A percentile compares a stretch with the other conserved stretches of the same genome.
These are phyloP conservation scores for Biscutella auriculata DNA, from an alignment of 441 rosid genomes.

Conservation along the genomic window DNA sequence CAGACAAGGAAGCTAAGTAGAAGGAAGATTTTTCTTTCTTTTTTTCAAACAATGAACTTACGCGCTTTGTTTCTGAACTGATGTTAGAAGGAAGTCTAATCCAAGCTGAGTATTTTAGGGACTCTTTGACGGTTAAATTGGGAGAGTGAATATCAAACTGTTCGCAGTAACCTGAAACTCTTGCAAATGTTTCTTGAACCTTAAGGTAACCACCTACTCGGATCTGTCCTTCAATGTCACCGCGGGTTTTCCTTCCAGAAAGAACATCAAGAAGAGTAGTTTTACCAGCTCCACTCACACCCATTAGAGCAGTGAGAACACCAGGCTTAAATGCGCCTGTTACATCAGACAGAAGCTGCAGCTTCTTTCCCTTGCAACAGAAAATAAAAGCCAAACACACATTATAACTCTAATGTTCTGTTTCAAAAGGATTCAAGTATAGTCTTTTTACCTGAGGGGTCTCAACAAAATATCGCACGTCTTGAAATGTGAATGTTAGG, in stretches of 20 bases:
- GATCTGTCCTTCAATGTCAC: conserved; percentile 38
- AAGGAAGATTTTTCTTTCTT: no score
- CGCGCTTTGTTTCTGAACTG: conserved; percentile 19
- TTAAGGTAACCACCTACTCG: conserved; percentile 48
- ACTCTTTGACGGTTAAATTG: conserved; percentile 41
- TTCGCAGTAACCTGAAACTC: conserved; percentile 57
- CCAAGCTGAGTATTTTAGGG: conserved; percentile 48
- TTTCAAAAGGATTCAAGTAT: background rate
- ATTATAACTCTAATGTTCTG: background rate
- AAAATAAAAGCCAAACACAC: background rate
- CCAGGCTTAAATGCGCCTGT: conserved; percentile 79
- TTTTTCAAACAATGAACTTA: conserved; percentile 13
- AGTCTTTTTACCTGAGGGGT: conserved; percentile 23
- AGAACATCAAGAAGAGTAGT: conserved; percentile 65
- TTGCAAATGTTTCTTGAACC: conserved; percentile 51
- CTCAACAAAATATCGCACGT: conserved; percentile 41
- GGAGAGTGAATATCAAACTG: conserved; percentile 66
- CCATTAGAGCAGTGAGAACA: conserved; percentile 85
- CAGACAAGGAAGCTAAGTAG: background rate
- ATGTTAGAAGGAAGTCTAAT: conserved; percentile 41
- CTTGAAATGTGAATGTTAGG: conserved; percentile 40
- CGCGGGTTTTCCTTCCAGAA: conserved; percentile 54
- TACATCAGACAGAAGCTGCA: conserved; percentile 43
- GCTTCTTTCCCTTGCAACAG: conserved; percentile 25
- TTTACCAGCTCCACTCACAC: conserved; percentile 84